These are phyloP conservation scores for Trypanosoma boissoni DNA, from an alignment of 208 protist species.

Conservation along the genomic window DNA sequence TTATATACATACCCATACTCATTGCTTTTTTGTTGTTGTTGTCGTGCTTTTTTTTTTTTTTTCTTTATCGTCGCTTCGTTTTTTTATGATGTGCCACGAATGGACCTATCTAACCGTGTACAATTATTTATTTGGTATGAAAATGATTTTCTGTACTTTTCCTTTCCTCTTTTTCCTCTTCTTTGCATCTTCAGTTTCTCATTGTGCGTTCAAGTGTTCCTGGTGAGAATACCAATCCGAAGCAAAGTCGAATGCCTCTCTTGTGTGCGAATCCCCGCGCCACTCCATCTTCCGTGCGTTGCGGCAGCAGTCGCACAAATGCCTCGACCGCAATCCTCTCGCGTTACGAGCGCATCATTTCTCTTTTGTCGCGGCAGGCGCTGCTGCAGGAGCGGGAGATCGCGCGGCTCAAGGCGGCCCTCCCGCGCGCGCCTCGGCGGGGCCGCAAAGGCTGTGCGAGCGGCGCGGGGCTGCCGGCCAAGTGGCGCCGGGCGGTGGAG, in stretches of 20 bases:
- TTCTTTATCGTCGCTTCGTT: not conserved
- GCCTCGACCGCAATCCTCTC: not conserved
- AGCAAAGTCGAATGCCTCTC: not conserved
- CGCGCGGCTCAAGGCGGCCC: constrained; percentile 17
- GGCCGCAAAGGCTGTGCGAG: not conserved
- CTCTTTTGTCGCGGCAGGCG: constrained; percentile 21
- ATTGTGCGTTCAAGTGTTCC: too few relatives aligned
- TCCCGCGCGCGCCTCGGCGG: too few relatives aligned
- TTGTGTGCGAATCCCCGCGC: not conserved
- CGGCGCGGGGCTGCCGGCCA: not conserved
- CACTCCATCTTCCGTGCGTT: too few relatives aligned
- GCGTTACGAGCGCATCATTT: not conserved
- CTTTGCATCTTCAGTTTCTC: not conserved
- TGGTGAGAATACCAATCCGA: not conserved
- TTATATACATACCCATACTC: not conserved
- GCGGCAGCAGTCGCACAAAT: too few relatives aligned
- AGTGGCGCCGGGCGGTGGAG: constrained; percentile 12
- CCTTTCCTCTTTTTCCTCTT: not conserved
- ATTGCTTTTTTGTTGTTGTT: not conserved
- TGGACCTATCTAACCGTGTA: not conserved
- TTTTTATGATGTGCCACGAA: too few relatives aligned
- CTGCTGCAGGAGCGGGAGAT: constrained; percentile 60
- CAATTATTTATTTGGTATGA: not conserved
- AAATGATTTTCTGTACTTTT: not conserved
- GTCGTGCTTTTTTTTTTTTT: not conserved